Percentiles rank a stretch among this genome's conserved stretches.
Evolutionary conservation across 768 basidiomycete species (phyloP).

Genomic region (Lentinus brumalis): DNA sequence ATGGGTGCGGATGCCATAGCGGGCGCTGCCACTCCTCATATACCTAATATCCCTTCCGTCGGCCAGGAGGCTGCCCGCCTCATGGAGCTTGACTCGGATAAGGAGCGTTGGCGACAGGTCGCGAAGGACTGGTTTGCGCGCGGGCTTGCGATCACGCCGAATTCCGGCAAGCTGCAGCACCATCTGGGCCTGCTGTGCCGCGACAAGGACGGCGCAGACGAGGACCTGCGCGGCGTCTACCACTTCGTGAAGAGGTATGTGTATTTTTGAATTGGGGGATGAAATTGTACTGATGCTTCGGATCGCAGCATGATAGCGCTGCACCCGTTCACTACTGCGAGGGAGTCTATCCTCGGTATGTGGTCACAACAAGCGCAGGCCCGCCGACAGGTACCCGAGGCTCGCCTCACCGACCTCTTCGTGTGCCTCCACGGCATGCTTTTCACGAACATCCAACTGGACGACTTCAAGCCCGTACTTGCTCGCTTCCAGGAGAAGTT

Average conservation of each 20-base stretch:
- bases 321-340: conserved; percentile 84
- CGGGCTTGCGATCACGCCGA: conserved; percentile 86
- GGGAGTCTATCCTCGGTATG: conserved; percentile 87
- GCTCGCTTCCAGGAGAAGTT: conserved; percentile 87
- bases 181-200: conserved; percentile 87
- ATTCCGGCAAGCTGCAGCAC: conserved; percentile 93
- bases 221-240: conserved; percentile 85
- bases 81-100: conserved; percentile 86
- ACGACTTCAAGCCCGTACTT: conserved; percentile 82
- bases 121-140: conserved; percentile 92
- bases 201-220: conserved; percentile 82
- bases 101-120: conserved; percentile 87
- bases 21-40: conserved; percentile 8
- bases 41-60: conserved; percentile 58
- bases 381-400: conserved; percentile 75
- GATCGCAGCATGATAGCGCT: conserved; percentile 80
- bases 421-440: conserved; percentile 95
- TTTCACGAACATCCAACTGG: conserved; percentile 92
- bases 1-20: conserved; percentile 15
- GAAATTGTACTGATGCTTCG: not conserved
- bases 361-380: conserved; percentile 80
- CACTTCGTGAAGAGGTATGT: conserved; percentile 93
- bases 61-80: conserved; percentile 81
- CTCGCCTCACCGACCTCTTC: conserved; percentile 76
- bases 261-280: not conserved